Evolutionary conservation across 2,329 filamentous ascomycete species (phyloP).

Genomic region (Claviceps quebecensis): DNA sequence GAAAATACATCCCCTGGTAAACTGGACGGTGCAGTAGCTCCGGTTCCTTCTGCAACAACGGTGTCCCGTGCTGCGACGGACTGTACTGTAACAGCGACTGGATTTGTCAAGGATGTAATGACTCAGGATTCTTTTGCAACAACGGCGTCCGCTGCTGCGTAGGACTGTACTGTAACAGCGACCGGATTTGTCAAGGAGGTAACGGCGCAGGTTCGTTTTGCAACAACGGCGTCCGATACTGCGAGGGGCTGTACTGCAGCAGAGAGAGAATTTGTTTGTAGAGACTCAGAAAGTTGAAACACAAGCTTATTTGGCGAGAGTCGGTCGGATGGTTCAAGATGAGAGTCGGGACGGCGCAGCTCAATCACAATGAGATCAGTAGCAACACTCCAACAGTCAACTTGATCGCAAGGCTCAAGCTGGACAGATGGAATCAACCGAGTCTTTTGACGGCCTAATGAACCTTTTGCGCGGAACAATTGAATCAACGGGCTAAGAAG

Average conservation of each 20-base stretch:
- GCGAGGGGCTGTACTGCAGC: conserved; percentile 4
- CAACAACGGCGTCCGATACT: conserved; percentile 7
- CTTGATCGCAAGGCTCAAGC: too few relatives aligned
- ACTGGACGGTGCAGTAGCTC: conserved; percentile 2
- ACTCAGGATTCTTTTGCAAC: conserved; percentile 4
- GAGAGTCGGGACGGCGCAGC: too few relatives aligned
- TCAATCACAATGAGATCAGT: too few relatives aligned
- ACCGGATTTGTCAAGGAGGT: not conserved
- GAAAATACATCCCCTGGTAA: not conserved
- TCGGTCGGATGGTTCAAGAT: too few relatives aligned
- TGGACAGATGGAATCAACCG: too few relatives aligned
- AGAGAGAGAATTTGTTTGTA: not conserved
- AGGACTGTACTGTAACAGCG: conserved; percentile 3
- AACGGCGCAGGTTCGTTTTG: not conserved
- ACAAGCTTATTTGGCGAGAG: not conserved
- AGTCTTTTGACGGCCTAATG: too few relatives aligned
- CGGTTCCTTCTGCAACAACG: conserved; percentile 7
- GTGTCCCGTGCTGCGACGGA: conserved; percentile 5
- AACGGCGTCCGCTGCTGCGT: conserved; percentile 5
- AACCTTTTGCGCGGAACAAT: too few relatives aligned
- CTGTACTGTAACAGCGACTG: conserved; percentile 4
- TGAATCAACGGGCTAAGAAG: too few relatives aligned
- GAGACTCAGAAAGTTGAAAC: not conserved
- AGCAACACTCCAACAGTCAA: too few relatives aligned
- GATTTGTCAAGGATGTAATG: conserved; percentile 3